These are phyloP conservation scores for Lactifluus pinguis DNA, from an alignment of 768 basidiomycete genomes.

Conservation along the genomic window DNA sequence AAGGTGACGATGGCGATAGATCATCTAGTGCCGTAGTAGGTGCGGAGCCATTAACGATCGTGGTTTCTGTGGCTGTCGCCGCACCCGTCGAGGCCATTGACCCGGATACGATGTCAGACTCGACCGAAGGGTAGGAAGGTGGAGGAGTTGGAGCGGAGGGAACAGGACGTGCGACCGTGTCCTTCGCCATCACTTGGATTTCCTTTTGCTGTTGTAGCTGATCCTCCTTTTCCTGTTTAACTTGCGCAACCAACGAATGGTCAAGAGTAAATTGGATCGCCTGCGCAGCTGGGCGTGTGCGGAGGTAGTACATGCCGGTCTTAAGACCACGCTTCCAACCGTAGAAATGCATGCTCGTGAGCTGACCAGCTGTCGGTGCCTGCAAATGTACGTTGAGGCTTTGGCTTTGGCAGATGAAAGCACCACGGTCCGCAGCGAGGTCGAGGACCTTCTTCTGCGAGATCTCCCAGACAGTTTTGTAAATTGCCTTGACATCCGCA, in stretches of 20 bases:
- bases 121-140: background rate
- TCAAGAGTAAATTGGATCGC: conserved; percentile 98
- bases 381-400: conserved; percentile 90
- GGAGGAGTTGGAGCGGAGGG: background rate
- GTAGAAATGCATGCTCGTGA: conserved; percentile 97
- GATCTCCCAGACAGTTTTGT: conserved; percentile 99
- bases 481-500: conserved; percentile 89
- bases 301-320: conserved; percentile 97
- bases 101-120: background rate
- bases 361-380: conserved; percentile 80
- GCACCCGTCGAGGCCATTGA: background rate
- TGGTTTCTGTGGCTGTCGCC: background rate
- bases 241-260: conserved; percentile 61
- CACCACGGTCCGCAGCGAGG: conserved; percentile 96
- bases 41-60: background rate
- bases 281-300: conserved; percentile 88
- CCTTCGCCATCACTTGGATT: background rate
- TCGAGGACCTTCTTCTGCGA: conserved; percentile 97
- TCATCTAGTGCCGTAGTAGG: conserved; percentile 20
- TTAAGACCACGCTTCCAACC: conserved; percentile 99
- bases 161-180: background rate
- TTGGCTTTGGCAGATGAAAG: conserved; percentile 96
- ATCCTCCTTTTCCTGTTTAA: conserved; percentile 36
- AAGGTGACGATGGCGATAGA: conserved; percentile 25
- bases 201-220: conserved; percentile 8